phyloP scores from a whole-genome alignment of 148 eudicot genomes.

The Arctostaphylos glauca region DNA sequence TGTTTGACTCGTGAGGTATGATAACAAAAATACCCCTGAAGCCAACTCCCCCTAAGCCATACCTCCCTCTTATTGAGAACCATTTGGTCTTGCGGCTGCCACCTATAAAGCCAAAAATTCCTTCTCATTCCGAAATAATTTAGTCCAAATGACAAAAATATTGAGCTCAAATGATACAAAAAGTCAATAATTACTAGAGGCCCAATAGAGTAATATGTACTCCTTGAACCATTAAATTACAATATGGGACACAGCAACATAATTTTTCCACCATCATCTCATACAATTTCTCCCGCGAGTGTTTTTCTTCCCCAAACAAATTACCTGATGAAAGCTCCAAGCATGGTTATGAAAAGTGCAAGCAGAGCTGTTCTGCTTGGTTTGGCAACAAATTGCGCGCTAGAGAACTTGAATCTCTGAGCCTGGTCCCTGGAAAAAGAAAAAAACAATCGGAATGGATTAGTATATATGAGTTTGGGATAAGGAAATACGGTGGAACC shows the following conservation, averaged over 20 bases:
- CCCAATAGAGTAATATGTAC: no score
- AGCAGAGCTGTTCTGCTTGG: slow-evolving; percentile 25
- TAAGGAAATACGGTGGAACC: background rate
- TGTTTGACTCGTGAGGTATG: no score
- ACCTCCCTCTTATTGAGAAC: no score
- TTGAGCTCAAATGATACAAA: no score
- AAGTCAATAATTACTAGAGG: no score
- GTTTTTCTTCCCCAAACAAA: background rate
- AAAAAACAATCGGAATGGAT: background rate
- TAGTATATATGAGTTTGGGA: background rate
- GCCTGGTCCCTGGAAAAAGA: slow-evolving; percentile 63
- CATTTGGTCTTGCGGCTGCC: no score
- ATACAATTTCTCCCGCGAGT: background rate
- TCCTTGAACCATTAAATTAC: background rate
- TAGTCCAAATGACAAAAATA: no score
- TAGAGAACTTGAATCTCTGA: slow-evolving; percentile 67
- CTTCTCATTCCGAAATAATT: no score
- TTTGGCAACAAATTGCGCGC: slow-evolving; percentile 30
- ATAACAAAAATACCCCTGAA: no score
- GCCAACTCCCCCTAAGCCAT: no score
- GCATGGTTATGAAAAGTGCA: slow-evolving; percentile 25
- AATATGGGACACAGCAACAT: background rate
- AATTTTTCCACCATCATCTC: background rate
- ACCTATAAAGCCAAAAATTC: no score
- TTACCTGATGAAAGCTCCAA: slow-evolving; percentile 30